Evolutionary conservation across 1,284 basidiomycete species (phyloP), one percentile per base, ranked within the genome.

Genomic region (Trichosporon faecale): DNA sequence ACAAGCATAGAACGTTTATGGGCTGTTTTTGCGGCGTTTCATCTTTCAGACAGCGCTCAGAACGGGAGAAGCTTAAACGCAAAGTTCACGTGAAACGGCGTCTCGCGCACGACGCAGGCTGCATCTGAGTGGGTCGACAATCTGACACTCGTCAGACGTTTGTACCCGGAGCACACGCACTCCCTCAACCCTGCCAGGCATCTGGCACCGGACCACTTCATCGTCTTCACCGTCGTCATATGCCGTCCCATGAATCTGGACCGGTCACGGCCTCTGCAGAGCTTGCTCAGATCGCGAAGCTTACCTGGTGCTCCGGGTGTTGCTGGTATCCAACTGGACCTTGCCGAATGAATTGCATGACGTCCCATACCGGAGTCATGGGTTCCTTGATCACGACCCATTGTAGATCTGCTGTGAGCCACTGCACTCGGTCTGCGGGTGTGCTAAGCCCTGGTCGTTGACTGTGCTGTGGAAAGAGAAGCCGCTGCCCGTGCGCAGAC

Each of bases 61-160:
- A 31, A 61, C 57, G 57, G 57, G 57, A 61, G 57, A 61, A 61
- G 57, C 57, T 61, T 61, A 61, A 61, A 61, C 57, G 57, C 57
- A 31, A 61, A 33, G 21, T 23, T 31, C 27, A 31, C 57, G 27
- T 61, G 57, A 61, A 61, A 61, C 57, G 27, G 14, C 49, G 8
- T 52, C 23, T 52, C 49, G 49, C n/a, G 21, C 11, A 52, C 49
- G 11, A 52, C 49, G 49, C 49, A 21, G 49, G 21, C 49, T 11
- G 18, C 21, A 52, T 23, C 11, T 5, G 18, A 25, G 49, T 52
- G 49, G 49, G 21, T 52, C 23, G 21, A 3, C 23, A 11, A n/a
- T 52, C 49, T 52, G 49, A 52, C 49, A 52, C 49, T 52, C 49
- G 49, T 52, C 49, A 52, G 49, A 31, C 27, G 57, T 61, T 23